phyloP scores from a whole-genome alignment of 2,329 filamentous ascomycete species.

The Colletotrichum lentis region DNA sequence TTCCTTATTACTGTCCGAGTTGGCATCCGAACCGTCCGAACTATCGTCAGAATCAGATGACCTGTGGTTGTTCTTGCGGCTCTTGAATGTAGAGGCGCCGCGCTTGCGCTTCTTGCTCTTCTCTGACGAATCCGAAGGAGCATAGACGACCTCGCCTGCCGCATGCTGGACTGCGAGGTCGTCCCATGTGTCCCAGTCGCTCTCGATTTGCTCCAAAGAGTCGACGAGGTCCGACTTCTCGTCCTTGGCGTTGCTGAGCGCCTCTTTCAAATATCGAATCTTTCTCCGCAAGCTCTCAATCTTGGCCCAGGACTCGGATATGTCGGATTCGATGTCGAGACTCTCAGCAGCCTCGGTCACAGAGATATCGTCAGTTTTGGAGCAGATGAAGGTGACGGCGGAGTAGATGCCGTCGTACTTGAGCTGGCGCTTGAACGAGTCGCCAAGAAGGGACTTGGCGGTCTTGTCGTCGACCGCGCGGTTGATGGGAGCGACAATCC shows the following conservation, averaged over 20 bases:
- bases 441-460: slow-evolving; percentile 63
- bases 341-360: slow-evolving; percentile 48
- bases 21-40: slow-evolving; percentile 38
- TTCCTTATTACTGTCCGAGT: slow-evolving; percentile 32
- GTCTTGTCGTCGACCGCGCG: slow-evolving; percentile 68
- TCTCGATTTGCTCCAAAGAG: slow-evolving; percentile 39
- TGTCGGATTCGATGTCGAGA: slow-evolving; percentile 42
- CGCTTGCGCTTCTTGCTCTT: slow-evolving; percentile 41
- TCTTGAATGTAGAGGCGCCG: background rate
- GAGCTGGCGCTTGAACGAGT: slow-evolving; percentile 66
- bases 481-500: slow-evolving; percentile 70
- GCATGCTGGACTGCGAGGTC: slow-evolving; percentile 33
- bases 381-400: slow-evolving; percentile 68
- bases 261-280: slow-evolving; percentile 41
- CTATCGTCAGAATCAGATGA: slow-evolving; percentile 34
- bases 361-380: slow-evolving; percentile 69
- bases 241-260: background rate
- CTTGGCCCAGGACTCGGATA: slow-evolving; percentile 47
- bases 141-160: slow-evolving; percentile 40
- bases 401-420: slow-evolving; percentile 65
- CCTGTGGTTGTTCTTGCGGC: slow-evolving; percentile 32
- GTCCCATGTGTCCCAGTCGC: slow-evolving; percentile 40
- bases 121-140: slow-evolving; percentile 33
- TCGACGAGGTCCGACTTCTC: slow-evolving; percentile 37
- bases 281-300: slow-evolving; percentile 41